A percentile compares a stretch with the other conserved stretches of the same genome.
phyloP scores from a whole-genome alignment of 768 basidiomycete genomes.

The Russula sp. region DNA sequence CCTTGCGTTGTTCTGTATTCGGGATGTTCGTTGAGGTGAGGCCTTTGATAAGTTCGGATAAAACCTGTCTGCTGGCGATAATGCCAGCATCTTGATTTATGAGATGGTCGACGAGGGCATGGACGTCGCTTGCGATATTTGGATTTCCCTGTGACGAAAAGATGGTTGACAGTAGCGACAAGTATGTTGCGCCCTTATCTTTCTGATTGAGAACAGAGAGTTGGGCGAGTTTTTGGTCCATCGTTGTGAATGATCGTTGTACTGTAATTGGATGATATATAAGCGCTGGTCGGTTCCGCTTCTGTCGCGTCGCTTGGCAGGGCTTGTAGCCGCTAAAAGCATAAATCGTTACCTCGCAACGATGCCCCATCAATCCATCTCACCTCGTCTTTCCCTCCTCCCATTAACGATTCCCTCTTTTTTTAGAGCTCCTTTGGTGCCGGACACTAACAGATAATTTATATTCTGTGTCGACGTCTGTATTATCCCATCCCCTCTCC shows the following conservation, averaged over 20 bases:
- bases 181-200: constrained; percentile 77
- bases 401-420: not conserved
- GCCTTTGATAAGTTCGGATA: constrained; percentile 77
- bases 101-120: constrained; percentile 71
- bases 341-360: constrained; percentile 15
- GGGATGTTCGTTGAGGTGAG: constrained; percentile 56
- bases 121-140: constrained; percentile 54
- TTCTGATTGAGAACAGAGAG: constrained; percentile 69
- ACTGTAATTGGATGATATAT: not conserved
- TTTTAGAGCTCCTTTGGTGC: constrained; percentile 8
- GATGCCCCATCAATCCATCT: not conserved
- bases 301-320: not conserved
- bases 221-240: constrained; percentile 67
- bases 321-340: not conserved
- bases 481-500: not conserved
- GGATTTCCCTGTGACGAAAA: constrained; percentile 51
- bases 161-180: constrained; percentile 63
- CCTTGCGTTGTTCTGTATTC: constrained; percentile 58
- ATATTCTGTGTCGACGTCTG: not conserved
- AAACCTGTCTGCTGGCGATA: constrained; percentile 84
- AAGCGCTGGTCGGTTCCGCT: not conserved
- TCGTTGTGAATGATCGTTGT: constrained; percentile 33
- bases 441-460: constrained; percentile 10
- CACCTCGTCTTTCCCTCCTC: not conserved
- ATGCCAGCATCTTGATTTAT: constrained; percentile 81